Conservation (phyloP, 148 eudicot species). For the Cornus controversa region DNA sequence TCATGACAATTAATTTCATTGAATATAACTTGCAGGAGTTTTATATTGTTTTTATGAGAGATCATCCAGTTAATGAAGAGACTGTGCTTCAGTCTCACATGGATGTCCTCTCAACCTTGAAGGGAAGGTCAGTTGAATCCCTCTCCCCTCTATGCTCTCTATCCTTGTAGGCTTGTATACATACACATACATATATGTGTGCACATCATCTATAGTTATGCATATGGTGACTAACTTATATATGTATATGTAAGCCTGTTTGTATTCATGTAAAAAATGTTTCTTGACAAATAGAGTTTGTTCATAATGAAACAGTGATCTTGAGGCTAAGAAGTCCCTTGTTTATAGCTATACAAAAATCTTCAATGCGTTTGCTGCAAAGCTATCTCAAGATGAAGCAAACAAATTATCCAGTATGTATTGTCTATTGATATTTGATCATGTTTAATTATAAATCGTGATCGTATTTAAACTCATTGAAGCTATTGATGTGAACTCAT, state of each 20-base stretch:
- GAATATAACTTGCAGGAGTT: conserved; percentile 50
- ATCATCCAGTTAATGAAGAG: conserved; percentile 37
- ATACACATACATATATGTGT: no score
- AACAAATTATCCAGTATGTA: conserved; percentile 47
- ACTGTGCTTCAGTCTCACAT: conserved; percentile 46
- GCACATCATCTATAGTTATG: no score
- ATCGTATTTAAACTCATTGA: no score
- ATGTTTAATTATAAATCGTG: background rate
- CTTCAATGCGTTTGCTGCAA: conserved; percentile 92
- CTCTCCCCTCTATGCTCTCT: background rate
- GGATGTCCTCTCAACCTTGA: conserved; percentile 51
- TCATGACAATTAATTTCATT: no score
- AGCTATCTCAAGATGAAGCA: conserved; percentile 66
- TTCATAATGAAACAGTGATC: conserved; percentile 39
- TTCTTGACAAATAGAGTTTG: background rate
- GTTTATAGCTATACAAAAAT: conserved; percentile 74
- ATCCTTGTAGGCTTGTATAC: no score
- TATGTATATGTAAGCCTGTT: background rate
- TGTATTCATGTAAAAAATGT: no score
- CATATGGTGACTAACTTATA: background rate
- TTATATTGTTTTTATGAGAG: conserved; percentile 74
- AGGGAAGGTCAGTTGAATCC: conserved; percentile 56
- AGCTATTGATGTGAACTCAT: background rate
- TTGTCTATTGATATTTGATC: background rate
- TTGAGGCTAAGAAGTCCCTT: conserved; percentile 63